A percentile compares a stretch with the other conserved stretches of the same genome.
phyloP scores from a whole-genome alignment of 2,329 filamentous ascomycete species.

The Teratosphaeria destructans region DNA sequence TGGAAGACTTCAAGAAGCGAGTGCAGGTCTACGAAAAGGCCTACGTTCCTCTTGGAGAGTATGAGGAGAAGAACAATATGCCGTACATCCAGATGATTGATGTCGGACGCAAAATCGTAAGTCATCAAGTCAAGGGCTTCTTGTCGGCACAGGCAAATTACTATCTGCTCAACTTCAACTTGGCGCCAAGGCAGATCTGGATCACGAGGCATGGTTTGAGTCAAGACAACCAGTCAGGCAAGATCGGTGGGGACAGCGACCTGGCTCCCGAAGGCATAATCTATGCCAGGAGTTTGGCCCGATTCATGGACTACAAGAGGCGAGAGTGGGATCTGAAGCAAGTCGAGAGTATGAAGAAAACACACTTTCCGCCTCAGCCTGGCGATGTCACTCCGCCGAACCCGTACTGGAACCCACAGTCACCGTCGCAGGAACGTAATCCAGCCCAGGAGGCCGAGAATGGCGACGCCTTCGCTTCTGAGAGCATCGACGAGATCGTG shows the following conservation, averaged over 20 bases:
- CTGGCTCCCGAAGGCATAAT: constrained; percentile 68
- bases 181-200: constrained; percentile 93
- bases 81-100: constrained; percentile 98
- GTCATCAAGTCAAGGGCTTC: constrained; percentile 84
- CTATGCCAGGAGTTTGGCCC: constrained; percentile 70
- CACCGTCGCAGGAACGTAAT: constrained; percentile 2
- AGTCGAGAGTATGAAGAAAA: constrained; percentile 62
- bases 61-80: constrained; percentile 78
- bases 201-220: constrained; percentile 94
- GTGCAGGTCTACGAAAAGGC: constrained; percentile 90
- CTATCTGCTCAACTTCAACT: constrained; percentile 92
- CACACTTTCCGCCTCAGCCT: constrained; percentile 77
- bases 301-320: constrained; percentile 73
- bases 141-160: constrained; percentile 85
- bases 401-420: constrained; percentile 57
- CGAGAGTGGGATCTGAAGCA: constrained; percentile 75
- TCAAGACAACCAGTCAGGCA: constrained; percentile 72
- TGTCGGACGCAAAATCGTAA: constrained; percentile 86
- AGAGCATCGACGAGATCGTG: constrained; percentile 1
- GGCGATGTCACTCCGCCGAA: constrained; percentile 93
- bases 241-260: constrained; percentile 82
- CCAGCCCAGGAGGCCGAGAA: neutral
- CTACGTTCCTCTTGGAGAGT: constrained; percentile 70
- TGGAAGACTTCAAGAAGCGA: constrained; percentile 85
- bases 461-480: too few relatives aligned